Base-by-base conservation (phyloP, 371 early-diverging fungal genomes). In the Circinella minor region DNA sequence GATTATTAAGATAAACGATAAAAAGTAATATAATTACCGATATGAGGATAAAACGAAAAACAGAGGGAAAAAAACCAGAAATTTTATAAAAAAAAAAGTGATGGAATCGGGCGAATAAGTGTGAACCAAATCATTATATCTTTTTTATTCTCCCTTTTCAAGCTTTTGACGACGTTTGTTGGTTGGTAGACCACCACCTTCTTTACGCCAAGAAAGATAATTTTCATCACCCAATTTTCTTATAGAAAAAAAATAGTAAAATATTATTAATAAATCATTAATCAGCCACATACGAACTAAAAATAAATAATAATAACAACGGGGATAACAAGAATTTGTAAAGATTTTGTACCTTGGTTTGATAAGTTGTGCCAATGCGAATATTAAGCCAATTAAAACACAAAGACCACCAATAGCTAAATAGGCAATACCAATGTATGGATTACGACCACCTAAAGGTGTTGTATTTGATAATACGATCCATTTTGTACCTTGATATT, bases 371-470 rank as follows among this genome's bases (percentile, higher is more conserved):
- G 95, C 83, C 34, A 90, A 75, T 18, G 94, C 88, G 78, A 99
- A 97, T 36, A 92, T 76, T 57, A 93, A 74, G 17, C 96, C 98
- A 37, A 98, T 71, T 0, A 94, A 69, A 60, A 95, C 87, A 80
- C 97, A 96, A 17, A 96, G 61, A 6, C 81, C 89, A 27, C 98
- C 98, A 38, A 96, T 91, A 17, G 91, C 89, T 65, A 99, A 88
- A 81, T 98, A 99, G 0, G 98, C 95, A 60, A 92, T 87, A 7
- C 98, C 98, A 57, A 99, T 80, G 82, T 96, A 97, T 1, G 96
- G 92, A 77, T 98, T 99, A 62, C 95, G 92, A 4, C 97, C 98
- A 51, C 99, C 99, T 68, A 99, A 81, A 38, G 95, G 88, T 36
- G 97, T 95, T 10, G 91, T 92, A 5, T 96, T 95, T 4, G 96